These are phyloP conservation scores for Cercospora beticola DNA, from an alignment of 2,329 filamentous ascomycete genomes.

Conservation along the genomic window DNA sequence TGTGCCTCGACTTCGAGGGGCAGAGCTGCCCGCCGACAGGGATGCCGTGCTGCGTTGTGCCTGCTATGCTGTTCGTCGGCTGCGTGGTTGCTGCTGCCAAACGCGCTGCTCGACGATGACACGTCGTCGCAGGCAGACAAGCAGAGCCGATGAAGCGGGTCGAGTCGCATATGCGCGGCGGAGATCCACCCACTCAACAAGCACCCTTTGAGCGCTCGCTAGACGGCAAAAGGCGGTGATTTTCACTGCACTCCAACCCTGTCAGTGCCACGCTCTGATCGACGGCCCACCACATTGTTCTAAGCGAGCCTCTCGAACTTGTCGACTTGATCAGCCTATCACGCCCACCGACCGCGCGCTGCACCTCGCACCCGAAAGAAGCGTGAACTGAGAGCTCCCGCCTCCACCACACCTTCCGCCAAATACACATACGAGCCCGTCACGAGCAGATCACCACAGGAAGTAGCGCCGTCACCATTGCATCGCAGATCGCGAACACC, in stretches of 20 bases:
- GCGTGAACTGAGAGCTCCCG: not conserved
- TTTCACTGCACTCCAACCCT: not conserved
- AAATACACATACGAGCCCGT: not conserved
- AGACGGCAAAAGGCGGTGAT: slow-evolving; percentile 1
- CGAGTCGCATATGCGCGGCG: not conserved
- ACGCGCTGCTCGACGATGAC: not conserved
- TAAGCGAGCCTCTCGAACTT: slow-evolving; percentile 3
- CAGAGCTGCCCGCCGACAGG: not conserved
- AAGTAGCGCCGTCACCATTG: not conserved
- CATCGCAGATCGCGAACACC: not conserved
- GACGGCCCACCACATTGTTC: not conserved
- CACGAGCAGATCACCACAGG: not conserved
- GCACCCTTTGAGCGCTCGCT: not conserved
- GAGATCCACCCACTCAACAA: not conserved
- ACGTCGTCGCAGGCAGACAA: not conserved
- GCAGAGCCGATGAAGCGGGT: not conserved
- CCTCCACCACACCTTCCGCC: not conserved
- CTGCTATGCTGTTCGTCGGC: not conserved
- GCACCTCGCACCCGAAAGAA: not conserved
- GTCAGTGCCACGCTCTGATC: slow-evolving; percentile 4
- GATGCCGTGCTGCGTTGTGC: not conserved
- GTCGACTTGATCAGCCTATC: not conserved
- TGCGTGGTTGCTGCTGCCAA: not conserved
- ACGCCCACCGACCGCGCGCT: not conserved
- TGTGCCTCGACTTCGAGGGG: not conserved